phyloP scores from a whole-genome alignment of 148 eudicot genomes.

The Nyssa sinensis region DNA sequence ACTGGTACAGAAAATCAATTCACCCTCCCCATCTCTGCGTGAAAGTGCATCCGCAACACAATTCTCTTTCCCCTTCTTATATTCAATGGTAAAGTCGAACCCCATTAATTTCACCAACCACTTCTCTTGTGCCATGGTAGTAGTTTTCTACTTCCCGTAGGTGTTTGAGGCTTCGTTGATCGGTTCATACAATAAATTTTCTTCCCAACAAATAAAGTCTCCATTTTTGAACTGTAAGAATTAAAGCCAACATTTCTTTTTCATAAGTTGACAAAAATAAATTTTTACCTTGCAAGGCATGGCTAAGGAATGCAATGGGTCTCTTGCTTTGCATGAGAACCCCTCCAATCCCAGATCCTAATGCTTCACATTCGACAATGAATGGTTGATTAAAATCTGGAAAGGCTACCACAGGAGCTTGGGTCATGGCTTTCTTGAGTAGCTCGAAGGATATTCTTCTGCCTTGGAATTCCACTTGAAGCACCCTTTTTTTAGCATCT shows the following conservation, averaged over 20 bases:
- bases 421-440: neutral
- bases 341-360: neutral
- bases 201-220: neutral
- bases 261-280: neutral
- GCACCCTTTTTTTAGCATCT: neutral
- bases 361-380: neutral
- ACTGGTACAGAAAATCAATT: neutral
- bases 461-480: neutral
- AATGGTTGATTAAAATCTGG: neutral
- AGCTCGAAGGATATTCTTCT: neutral
- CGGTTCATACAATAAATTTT: neutral
- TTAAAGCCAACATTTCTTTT: neutral
- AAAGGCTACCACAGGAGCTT: neutral
- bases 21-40: neutral
- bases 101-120: neutral
- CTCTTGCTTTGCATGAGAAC: neutral
- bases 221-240: neutral
- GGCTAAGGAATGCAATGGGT: neutral
- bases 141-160: neutral
- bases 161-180: neutral
- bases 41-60: neutral
- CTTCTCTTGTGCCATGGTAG: neutral
- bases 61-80: neutral
- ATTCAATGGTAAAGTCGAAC: neutral
- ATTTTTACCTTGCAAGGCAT: neutral